Evolutionary conservation across 2,329 filamentous ascomycete genomes (phyloP).

Genomic region (Arthrobotrys pseudoclavata): DNA sequence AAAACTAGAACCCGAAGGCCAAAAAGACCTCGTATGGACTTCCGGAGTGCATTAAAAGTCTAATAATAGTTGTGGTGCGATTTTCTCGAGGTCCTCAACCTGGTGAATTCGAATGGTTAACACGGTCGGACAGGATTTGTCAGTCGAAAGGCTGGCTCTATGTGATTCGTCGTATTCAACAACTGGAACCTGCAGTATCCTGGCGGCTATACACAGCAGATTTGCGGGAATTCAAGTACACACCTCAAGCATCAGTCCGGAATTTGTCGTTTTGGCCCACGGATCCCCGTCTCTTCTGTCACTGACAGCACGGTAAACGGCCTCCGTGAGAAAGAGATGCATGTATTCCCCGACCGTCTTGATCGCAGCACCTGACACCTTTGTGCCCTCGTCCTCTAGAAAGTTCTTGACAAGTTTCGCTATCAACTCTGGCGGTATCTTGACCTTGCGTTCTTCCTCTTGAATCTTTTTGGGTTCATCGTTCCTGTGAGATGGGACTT

Average conservation of each 20-base stretch:
- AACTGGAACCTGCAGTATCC: not conserved
- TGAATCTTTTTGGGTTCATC: slow-evolving; percentile 11
- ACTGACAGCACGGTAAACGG: slow-evolving; percentile 56
- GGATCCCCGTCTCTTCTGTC: slow-evolving; percentile 55
- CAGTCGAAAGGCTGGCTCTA: slow-evolving; percentile 13
- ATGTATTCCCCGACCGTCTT: slow-evolving; percentile 57
- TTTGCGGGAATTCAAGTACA: slow-evolving; percentile 5
- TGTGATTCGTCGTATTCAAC: not conserved
- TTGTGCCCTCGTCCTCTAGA: slow-evolving; percentile 57
- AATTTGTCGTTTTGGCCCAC: slow-evolving; percentile 53
- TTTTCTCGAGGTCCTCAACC: slow-evolving; percentile 58
- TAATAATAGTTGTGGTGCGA: slow-evolving; percentile 58
- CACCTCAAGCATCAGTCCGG: slow-evolving; percentile 57
- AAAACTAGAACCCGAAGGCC: not conserved
- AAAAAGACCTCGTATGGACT: no score
- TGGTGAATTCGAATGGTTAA: slow-evolving; percentile 21
- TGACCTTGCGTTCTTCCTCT: slow-evolving; percentile 38
- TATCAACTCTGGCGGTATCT: slow-evolving; percentile 51
- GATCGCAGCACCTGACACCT: slow-evolving; percentile 50
- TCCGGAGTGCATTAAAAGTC: slow-evolving; percentile 32
- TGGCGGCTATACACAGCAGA: slow-evolving; percentile 12
- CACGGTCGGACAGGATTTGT: slow-evolving; percentile 52
- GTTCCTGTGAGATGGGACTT: slow-evolving; percentile 21
- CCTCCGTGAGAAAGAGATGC: slow-evolving; percentile 57
- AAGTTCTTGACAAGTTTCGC: slow-evolving; percentile 57